Conservation (phyloP, 306 rosid genomes). For the Sesbania bispinosa region DNA sequence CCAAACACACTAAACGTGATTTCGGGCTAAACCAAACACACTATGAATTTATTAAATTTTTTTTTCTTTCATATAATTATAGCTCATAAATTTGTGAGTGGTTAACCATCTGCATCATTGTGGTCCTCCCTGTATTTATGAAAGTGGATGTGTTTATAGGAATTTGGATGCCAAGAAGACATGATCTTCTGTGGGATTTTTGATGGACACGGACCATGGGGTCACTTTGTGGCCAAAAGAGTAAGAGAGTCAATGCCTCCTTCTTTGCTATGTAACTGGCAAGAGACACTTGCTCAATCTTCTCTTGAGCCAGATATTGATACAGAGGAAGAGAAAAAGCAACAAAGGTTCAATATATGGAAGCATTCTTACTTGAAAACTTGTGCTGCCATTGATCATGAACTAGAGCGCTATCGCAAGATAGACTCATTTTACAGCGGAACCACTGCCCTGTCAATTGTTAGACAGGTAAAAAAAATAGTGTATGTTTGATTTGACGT, state of each 20-base stretch:
- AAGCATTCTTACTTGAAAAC: conserved; percentile 75
- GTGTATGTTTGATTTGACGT: neutral
- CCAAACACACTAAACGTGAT: no score
- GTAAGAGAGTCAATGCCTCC: conserved; percentile 78
- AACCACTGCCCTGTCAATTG: conserved; percentile 83
- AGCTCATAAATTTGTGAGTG: neutral
- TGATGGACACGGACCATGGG: conserved; percentile 98
- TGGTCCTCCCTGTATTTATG: conserved; percentile 2
- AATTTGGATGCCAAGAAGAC: conserved; percentile 93
- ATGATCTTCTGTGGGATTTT: conserved; percentile 87
- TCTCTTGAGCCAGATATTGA: conserved; percentile 41
- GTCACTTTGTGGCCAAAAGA: conserved; percentile 82
- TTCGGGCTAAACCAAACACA: no score
- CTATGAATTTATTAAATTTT: no score
- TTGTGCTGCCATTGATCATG: conserved; percentile 78
- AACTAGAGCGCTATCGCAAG: conserved; percentile 63
- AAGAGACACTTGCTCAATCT: conserved; percentile 61
- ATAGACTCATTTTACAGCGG: conserved; percentile 83
- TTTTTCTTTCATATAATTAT: no score
- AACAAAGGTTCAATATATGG: conserved; percentile 60
- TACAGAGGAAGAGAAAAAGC: conserved; percentile 40
- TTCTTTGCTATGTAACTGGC: conserved; percentile 78
- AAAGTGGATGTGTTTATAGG: conserved; percentile 40
- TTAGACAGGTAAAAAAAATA: conserved; percentile 64
- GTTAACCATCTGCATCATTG: conserved; percentile 1